These are phyloP conservation scores for Annulohypoxylon truncatum DNA, from an alignment of 2,329 filamentous ascomycete genomes.

Conservation along the genomic window DNA sequence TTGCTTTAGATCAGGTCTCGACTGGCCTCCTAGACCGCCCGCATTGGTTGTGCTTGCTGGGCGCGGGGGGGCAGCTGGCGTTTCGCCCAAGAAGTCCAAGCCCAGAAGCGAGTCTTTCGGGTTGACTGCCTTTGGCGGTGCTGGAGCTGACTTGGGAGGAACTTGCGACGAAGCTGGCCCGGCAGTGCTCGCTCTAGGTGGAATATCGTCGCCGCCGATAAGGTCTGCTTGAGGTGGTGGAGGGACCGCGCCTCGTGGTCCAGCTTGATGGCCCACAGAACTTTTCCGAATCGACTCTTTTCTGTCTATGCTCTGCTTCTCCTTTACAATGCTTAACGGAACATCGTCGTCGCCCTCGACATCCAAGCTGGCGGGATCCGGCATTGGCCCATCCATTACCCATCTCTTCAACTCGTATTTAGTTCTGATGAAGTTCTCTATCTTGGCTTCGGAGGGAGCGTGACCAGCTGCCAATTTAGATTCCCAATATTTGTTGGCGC, in stretches of 20 bases:
- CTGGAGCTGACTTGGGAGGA: slow-evolving; percentile 71
- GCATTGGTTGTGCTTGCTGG: slow-evolving; percentile 84
- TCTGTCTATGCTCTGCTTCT: slow-evolving; percentile 72
- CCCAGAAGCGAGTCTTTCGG: slow-evolving; percentile 92
- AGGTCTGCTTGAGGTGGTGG: slow-evolving; percentile 75
- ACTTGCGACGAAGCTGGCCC: slow-evolving; percentile 71
- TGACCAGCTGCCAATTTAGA: slow-evolving; percentile 91
- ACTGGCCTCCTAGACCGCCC: slow-evolving; percentile 70
- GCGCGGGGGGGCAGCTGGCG: slow-evolving; percentile 76
- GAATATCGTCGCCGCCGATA: slow-evolving; percentile 79
- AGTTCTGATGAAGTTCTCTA: slow-evolving; percentile 99
- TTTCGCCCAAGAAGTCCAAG: slow-evolving; percentile 87
- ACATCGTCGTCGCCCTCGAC: slow-evolving; percentile 88
- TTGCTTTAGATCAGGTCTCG: slow-evolving; percentile 93
- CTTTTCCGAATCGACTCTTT: slow-evolving; percentile 72
- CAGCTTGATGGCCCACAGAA: slow-evolving; percentile 59
- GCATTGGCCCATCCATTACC: slow-evolving; percentile 98
- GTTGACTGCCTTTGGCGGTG: slow-evolving; percentile 74
- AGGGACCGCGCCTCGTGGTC: slow-evolving; percentile 47
- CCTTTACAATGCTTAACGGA: slow-evolving; percentile 70
- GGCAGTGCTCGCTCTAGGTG: slow-evolving; percentile 79
- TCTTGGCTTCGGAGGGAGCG: slow-evolving; percentile 94
- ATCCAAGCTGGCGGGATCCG: slow-evolving; percentile 89
- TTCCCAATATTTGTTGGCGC: slow-evolving; percentile 99
- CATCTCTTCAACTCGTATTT: slow-evolving; percentile 99